Conservation (phyloP, 208 protist species). For the Crithidia sp. region DNA sequence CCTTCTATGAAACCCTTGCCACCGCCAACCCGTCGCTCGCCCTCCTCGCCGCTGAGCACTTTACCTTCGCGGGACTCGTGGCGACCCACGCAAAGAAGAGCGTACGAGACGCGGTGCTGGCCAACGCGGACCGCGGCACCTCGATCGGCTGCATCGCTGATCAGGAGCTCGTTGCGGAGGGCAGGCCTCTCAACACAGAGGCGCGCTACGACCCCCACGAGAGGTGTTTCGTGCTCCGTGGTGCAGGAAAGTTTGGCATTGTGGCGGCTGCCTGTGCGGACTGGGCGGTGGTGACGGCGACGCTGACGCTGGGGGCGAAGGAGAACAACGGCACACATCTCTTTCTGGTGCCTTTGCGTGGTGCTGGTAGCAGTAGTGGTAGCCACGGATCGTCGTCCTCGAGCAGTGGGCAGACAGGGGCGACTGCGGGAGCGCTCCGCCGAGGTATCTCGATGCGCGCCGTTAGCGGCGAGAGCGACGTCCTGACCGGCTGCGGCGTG, state of each 20-base stretch:
- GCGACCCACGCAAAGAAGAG: conserved; percentile 64
- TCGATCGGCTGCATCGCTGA: conserved; percentile 74
- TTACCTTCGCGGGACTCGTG: conserved; percentile 82
- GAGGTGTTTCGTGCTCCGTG: conserved; percentile 80
- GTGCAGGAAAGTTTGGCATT: conserved; percentile 87
- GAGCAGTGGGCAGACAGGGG: background rate
- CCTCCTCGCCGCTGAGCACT: conserved; percentile 80
- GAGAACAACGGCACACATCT: conserved; percentile 81
- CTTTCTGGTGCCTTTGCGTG: conserved; percentile 76
- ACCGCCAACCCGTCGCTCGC: conserved; percentile 65
- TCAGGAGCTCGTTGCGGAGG: conserved; percentile 79
- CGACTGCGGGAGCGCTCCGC: conserved; percentile 37
- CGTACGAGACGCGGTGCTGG: conserved; percentile 53
- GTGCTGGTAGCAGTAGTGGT: conserved; percentile 16
- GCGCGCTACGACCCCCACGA: conserved; percentile 80
- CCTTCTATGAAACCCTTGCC: conserved; percentile 83
- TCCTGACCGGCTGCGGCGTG: conserved; percentile 57
- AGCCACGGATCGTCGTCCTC: background rate
- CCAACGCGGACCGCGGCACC: conserved; percentile 61
- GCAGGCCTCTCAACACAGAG: conserved; percentile 80
- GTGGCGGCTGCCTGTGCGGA: conserved; percentile 72
- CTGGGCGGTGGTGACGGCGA: conserved; percentile 84
- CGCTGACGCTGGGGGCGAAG: conserved; percentile 73
- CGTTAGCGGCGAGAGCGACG: conserved; percentile 54
- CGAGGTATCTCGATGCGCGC: conserved; percentile 53